Evolutionary conservation across 306 rosid species (phyloP), one percentile per base, ranked within the genome.

Genomic region (Purshia tridentata): DNA sequence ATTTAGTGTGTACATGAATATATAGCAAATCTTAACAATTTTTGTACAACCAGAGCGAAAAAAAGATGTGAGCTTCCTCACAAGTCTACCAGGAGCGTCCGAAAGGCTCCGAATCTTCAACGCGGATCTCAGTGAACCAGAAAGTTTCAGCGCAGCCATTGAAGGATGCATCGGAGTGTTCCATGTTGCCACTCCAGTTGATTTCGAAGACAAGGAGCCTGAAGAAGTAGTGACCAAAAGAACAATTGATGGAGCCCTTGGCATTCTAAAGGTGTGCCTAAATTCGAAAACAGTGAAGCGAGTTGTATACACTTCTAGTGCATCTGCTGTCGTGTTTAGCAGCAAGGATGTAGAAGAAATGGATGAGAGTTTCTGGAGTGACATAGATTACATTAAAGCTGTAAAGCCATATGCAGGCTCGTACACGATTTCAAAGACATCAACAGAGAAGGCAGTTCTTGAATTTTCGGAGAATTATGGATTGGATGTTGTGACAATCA

Each of bases 331-430:
- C 19, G 2, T 5, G 9, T 57, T 0, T 2, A 52, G 6, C 50
- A 37, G 61, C 7, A 19, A 55, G 13, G 69, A 44, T 15, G 16
- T 60, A 4, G 55, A 78, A 10, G 56, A 46, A 60, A 23, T 67
- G 60, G 92, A 89, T 76, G 97, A 91, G 74, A 82, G 67, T 3
- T 52, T n/a, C 48, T 87, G 92, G 91, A 84, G 87, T 41, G 86
- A 87, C 8, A 73, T 47, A 1, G 85, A 77, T 20, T 78, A 13
- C 44, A 19, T 78, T 57, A 23, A 81, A 60, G 80, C 46, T 47
- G 12, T 35, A 4, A 22, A 71, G 72, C 48, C 19, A 3, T 6
- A 2, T 13, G 79, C 66, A 50, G 80, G 51, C 39, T 72, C 88
- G 1, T 85, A 87, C 54, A 7, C 64, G 2, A 15, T 81, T 72